Base-by-base conservation (phyloP, 2,329 filamentous ascomycete species). In the Fusarium verticillioides region DNA sequence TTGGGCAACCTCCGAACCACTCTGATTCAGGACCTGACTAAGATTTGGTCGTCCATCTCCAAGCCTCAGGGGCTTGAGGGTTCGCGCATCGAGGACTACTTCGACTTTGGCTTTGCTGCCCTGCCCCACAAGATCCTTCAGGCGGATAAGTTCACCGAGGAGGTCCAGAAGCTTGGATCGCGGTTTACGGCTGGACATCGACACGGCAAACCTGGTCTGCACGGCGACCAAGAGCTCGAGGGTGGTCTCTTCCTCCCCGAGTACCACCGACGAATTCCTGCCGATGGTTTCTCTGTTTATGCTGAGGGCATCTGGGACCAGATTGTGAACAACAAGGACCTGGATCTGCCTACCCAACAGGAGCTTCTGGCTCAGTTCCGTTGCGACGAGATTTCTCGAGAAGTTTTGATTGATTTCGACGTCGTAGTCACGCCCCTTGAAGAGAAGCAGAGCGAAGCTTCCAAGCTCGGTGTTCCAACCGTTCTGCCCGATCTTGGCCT, bases 271-370 rank as follows among this genome's bases (percentile, higher is more conserved):
- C 89, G 96, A 64, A 99, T 99, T 72, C 96, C 96, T 16, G 96
- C 96, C 15, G 96, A 99, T 82, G 96, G 96, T n/a, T 96, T 98
- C 80, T 94, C 96, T 0, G 88, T 95, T 67, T 99, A 99, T 78
- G 95, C 96, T 1, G 91, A 96, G 80, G 94, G 95, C 44, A 91
- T 99, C 49, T 99, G 96, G 96, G 95, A 98, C 78, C 96, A 98
- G 83, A 99, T 99, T 80, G 95, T 97, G 77, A 93, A 96, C 86
- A 99, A 99, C 87, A 99, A 99, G 83, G 96, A 99, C 79, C 87
- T 99, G 61, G 96, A 99, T 83, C 84, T 99, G 66, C 96, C 96
- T 7, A 98, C 96, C 0, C 96, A 99, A 81, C 96, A 99, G 83
- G 96, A 99, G 82, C 88, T 99, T 50, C 88, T 99, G 60, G 96